Evolutionary conservation across 1,284 basidiomycete genomes (phyloP).

Genomic region (Hymenochaete sp.): DNA sequence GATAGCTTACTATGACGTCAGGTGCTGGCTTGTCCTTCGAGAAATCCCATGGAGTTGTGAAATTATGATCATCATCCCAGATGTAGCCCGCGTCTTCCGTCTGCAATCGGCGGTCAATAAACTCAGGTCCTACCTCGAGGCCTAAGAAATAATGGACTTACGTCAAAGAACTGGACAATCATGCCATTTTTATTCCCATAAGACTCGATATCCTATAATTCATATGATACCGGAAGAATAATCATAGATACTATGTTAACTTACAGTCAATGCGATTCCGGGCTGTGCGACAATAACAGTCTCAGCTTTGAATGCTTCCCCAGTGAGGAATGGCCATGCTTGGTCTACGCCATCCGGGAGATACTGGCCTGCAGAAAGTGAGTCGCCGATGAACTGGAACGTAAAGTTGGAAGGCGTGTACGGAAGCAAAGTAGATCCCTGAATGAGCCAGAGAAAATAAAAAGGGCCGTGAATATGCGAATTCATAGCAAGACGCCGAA

Average conservation of each 20-base stretch:
- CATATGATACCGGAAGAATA: background rate
- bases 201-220: slow-evolving; percentile 41
- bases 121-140: background rate
- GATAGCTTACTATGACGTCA: slow-evolving; percentile 47
- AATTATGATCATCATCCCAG: slow-evolving; percentile 48
- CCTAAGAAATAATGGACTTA: slow-evolving; percentile 15
- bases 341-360: slow-evolving; percentile 45
- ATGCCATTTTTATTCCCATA: slow-evolving; percentile 50
- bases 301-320: slow-evolving; percentile 46
- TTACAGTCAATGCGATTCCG: slow-evolving; percentile 41
- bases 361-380: slow-evolving; percentile 48
- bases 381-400: slow-evolving; percentile 54
- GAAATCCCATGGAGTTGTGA: slow-evolving; percentile 52
- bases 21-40: slow-evolving; percentile 35
- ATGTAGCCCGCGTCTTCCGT: slow-evolving; percentile 50
- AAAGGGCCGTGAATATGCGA: background rate
- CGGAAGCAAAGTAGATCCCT: slow-evolving; percentile 40
- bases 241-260: slow-evolving; percentile 11
- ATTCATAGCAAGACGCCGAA: background rate
- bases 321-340: slow-evolving; percentile 48
- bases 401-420: slow-evolving; percentile 38
- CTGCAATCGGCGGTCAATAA: slow-evolving; percentile 24
- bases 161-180: slow-evolving; percentile 42
- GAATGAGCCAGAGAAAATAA: background rate
- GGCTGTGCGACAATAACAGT: slow-evolving; percentile 44